A percentile compares a stretch with the other conserved stretches of the same genome.
Conservation (phyloP, 345 rosid species). For the Linum trigynum region DNA sequence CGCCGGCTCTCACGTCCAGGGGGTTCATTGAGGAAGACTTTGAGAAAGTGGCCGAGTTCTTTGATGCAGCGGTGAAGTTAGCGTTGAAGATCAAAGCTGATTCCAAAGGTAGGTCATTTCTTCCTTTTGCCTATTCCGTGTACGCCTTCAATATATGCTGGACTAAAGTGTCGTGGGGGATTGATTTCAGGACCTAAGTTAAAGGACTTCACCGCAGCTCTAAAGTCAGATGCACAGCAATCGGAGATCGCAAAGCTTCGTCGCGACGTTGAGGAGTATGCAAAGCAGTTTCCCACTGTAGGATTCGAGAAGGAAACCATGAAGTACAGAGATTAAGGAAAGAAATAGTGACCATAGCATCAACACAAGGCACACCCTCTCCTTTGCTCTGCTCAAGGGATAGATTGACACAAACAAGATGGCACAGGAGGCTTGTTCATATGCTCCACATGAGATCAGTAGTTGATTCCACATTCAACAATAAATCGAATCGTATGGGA, state of each 20-base stretch:
- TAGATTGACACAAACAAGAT: too few species aligned
- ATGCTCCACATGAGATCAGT: too few species aligned
- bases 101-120: slow-evolving; percentile 41
- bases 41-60: slow-evolving; percentile 78
- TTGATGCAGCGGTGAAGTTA: slow-evolving; percentile 71
- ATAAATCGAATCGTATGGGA: too few species aligned
- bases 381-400: too few species aligned
- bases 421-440: too few species aligned
- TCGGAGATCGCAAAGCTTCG: slow-evolving; percentile 63
- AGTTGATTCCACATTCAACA: too few species aligned
- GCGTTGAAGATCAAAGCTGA: slow-evolving; percentile 74
- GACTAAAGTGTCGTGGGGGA: background rate
- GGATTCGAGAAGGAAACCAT: slow-evolving; percentile 89
- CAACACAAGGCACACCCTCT: slow-evolving; percentile 18
- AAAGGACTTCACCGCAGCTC: slow-evolving; percentile 70
- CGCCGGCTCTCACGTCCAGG: slow-evolving; percentile 95
- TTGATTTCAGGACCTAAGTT: slow-evolving; percentile 57
- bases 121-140: background rate
- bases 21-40: slow-evolving; percentile 89
- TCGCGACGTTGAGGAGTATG: slow-evolving; percentile 59
- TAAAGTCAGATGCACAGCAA: slow-evolving; percentile 51
- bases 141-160: background rate
- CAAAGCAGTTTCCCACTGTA: slow-evolving; percentile 76
- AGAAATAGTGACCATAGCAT: background rate
- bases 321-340: slow-evolving; percentile 59